phyloP scores from a whole-genome alignment of 2,329 filamentous ascomycete species.

The Fusarium anthophilum region DNA sequence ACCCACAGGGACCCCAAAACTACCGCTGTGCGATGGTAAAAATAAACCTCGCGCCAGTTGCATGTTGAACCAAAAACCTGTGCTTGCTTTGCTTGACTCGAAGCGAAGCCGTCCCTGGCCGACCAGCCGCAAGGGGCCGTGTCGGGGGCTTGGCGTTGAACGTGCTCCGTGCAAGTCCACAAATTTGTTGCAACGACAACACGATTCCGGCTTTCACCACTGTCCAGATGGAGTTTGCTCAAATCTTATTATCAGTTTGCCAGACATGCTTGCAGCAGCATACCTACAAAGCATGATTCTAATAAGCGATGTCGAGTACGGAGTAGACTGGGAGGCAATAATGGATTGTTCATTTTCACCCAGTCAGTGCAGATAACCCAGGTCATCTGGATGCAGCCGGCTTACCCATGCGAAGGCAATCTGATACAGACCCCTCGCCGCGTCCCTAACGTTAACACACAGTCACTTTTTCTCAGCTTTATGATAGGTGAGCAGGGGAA shows the following conservation, averaged over 20 bases:
- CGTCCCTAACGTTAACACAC: conserved; percentile 16
- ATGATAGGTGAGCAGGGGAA: conserved; percentile 15
- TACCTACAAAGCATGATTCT: not conserved
- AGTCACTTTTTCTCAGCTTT: conserved; percentile 7
- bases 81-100: conserved; percentile 34
- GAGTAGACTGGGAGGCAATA: not conserved
- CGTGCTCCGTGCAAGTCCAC: conserved; percentile 1
- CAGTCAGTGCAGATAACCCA: not conserved
- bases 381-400: conserved; percentile 35
- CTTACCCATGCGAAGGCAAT: conserved; percentile 33
- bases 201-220: conserved; percentile 15
- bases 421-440: conserved; percentile 35
- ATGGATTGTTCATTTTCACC: not conserved
- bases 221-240: not conserved
- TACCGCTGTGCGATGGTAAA: conserved; percentile 39
- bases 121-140: conserved; percentile 35
- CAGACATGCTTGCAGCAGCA: conserved; percentile 4
- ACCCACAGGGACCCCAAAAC: conserved; percentile 31
- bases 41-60: conserved; percentile 39
- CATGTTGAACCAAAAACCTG: conserved; percentile 27
- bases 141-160: conserved; percentile 17
- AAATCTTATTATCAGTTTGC: conserved; percentile 16
- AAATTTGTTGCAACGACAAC: conserved; percentile 13
- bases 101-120: conserved; percentile 40
- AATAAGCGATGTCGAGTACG: not conserved